Percentiles rank a stretch among this genome's conserved stretches.
Evolutionary conservation across 2,329 filamentous ascomycete species (phyloP).

Genomic region (Byssothecium circinans): DNA sequence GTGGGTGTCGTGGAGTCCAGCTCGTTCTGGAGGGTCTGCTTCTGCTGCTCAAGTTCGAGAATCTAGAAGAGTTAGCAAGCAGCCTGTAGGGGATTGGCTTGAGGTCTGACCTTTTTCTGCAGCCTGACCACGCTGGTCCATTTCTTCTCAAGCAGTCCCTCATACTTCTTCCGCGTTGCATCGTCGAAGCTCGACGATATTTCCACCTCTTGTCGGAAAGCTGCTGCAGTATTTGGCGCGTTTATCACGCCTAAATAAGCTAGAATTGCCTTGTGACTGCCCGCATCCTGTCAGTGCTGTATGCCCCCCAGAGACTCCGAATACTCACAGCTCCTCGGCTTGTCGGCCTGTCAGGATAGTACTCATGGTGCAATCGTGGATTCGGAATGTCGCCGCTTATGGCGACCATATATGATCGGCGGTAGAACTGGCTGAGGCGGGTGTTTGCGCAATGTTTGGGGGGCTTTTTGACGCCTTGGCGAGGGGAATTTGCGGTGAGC

Average conservation of each 20-base stretch:
- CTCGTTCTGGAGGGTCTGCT: constrained; percentile 73
- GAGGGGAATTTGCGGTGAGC: constrained; percentile 18
- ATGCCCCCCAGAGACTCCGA: constrained; percentile 5
- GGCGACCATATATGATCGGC: constrained; percentile 36
- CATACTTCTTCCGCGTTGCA: constrained; percentile 87
- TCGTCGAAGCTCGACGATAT: constrained; percentile 76
- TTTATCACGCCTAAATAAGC: constrained; percentile 79
- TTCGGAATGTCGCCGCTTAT: constrained; percentile 21
- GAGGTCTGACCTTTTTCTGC: constrained; percentile 80
- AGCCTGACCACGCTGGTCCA: constrained; percentile 94
- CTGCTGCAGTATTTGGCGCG: constrained; percentile 68
- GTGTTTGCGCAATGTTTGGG: constrained; percentile 17
- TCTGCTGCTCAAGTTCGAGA: constrained; percentile 85
- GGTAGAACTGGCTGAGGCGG: neutral
- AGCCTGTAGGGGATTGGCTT: neutral
- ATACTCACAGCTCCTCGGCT: constrained; percentile 82
- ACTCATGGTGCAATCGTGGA: constrained; percentile 60
- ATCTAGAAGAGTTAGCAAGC: constrained; percentile 60
- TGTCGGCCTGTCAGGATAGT: constrained; percentile 76
- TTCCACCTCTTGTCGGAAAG: constrained; percentile 75
- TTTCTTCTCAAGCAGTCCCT: constrained; percentile 93
- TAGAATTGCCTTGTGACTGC: constrained; percentile 89
- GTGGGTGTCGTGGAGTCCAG: constrained; percentile 80
- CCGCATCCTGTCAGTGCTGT: constrained; percentile 11
- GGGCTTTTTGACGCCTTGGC: constrained; percentile 18